Base-by-base conservation (phyloP, 2,329 filamentous ascomycete genomes). In the Eurotiales sp. region DNA sequence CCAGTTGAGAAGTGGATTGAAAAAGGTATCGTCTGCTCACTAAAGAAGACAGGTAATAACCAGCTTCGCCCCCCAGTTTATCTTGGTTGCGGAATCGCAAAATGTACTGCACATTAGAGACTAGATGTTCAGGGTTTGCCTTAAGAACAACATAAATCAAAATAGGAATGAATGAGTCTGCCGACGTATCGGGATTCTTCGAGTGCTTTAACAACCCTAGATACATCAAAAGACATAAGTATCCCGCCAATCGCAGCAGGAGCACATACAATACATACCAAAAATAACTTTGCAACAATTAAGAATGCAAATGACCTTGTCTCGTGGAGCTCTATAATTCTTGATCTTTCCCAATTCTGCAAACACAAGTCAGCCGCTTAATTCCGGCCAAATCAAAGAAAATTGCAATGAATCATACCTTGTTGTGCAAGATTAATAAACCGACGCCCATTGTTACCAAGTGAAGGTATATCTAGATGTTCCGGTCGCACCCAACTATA, bases 241-340 rank as follows among this genome's bases (percentile, higher is more conserved):
- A 25, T 22, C 3, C 17, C 11, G 34, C 15, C 3, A 8, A n/a
- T 14, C 15, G 15, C 23, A 27, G 34, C 8, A 19, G 12, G 6
- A 39, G 5, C 12, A 25, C 40, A 12, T 12, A 23, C 14, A 19
- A 3, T 17, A 61, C 79, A 59, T 70, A 90, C 88, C 93, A 70
- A 99, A 97, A 57, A 99, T 97, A 56, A 99, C 95, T 72, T 99
- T 99, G 81, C 93, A 99, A 73, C 91, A 96, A 72, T 99, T 99
- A 51, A 99, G 75, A 41, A 97, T 90, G 69, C 93, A 99, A 45
- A 99, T 97, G 50, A 99, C 93, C 72, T 99, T 99, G 75, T 99
- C 93, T 61, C 93, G 79, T 3, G 93, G 93, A n/a, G 93, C 93
- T 59, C 95, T 84, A 66, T 99, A 99, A 8, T 88, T 93, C 64